phyloP scores from a whole-genome alignment of 75 land plant genomes.

The Pinus albicaulis region DNA sequence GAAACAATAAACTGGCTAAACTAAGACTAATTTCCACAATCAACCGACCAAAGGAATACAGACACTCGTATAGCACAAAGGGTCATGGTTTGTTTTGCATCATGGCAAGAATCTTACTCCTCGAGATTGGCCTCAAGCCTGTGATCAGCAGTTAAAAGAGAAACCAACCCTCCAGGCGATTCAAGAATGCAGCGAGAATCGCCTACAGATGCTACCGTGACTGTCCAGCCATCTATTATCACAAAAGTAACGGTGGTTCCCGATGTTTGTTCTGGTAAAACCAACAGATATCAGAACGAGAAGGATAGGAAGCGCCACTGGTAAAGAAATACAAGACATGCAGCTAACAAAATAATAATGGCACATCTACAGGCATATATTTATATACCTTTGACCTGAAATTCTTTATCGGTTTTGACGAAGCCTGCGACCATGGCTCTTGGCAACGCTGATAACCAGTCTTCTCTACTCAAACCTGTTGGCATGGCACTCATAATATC shows the following conservation, averaged over 20 bases:
- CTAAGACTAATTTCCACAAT: background rate
- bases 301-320: background rate
- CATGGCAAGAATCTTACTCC: conserved; percentile 49
- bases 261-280: conserved; percentile 63
- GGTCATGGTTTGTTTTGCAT: background rate
- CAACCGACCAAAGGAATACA: background rate
- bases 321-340: background rate
- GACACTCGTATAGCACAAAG: background rate
- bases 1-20: background rate
- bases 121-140: conserved; percentile 81
- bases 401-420: conserved; percentile 96
- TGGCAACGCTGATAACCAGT: conserved; percentile 89
- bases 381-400: conserved; percentile 71
- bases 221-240: conserved; percentile 70
- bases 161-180: conserved; percentile 72
- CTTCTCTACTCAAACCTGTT: conserved; percentile 76
- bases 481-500: conserved; percentile 86
- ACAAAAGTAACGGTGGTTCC: conserved; percentile 90
- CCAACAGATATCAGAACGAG: background rate
- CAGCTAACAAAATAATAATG: background rate
- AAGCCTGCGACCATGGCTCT: conserved; percentile 97
- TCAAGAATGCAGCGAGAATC: conserved; percentile 83
- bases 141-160: conserved; percentile 75
- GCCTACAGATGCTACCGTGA: conserved; percentile 88
- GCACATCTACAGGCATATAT: background rate